Evolutionary conservation across 306 rosid genomes (phyloP).

Genomic region (Abrus pulchellus): DNA sequence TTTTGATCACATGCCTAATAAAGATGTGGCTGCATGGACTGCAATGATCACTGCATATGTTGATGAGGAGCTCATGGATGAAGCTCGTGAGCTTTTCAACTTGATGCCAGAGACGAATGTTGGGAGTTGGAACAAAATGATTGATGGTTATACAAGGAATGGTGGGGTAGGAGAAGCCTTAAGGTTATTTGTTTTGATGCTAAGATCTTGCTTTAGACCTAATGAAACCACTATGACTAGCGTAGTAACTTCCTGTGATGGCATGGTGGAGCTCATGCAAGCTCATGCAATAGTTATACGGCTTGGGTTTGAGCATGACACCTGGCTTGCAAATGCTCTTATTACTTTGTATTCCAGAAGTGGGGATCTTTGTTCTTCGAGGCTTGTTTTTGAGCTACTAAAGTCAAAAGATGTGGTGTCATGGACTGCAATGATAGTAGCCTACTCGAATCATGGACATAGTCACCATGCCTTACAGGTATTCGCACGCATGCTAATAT

Average conservation of each 20-base stretch:
- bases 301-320: slow-evolving; percentile 57
- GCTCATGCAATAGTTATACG: slow-evolving; percentile 50
- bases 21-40: slow-evolving; percentile 58
- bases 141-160: slow-evolving; percentile 54
- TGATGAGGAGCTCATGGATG: slow-evolving; percentile 52
- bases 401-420: slow-evolving; percentile 55
- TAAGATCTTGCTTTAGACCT: slow-evolving; percentile 54
- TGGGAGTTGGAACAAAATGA: slow-evolving; percentile 56
- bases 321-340: slow-evolving; percentile 54
- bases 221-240: slow-evolving; percentile 52
- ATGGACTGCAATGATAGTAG: slow-evolving; percentile 61
- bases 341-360: slow-evolving; percentile 57
- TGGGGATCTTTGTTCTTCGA: slow-evolving; percentile 57
- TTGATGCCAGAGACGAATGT: slow-evolving; percentile 56
- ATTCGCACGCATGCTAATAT: slow-evolving; percentile 54
- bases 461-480: slow-evolving; percentile 59
- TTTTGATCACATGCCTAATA: slow-evolving; percentile 59
- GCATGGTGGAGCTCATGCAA: slow-evolving; percentile 59
- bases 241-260: slow-evolving; percentile 50
- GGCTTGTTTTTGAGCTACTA: slow-evolving; percentile 55
- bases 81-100: slow-evolving; percentile 56
- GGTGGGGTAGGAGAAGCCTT: slow-evolving; percentile 49
- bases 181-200: slow-evolving; percentile 52
- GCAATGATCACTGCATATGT: slow-evolving; percentile 58
- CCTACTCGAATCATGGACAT: slow-evolving; percentile 57